Percentiles rank a stretch among this genome's conserved stretches.
phyloP scores from a whole-genome alignment of 2,329 filamentous ascomycete species.

The Colletotrichum phormii region DNA sequence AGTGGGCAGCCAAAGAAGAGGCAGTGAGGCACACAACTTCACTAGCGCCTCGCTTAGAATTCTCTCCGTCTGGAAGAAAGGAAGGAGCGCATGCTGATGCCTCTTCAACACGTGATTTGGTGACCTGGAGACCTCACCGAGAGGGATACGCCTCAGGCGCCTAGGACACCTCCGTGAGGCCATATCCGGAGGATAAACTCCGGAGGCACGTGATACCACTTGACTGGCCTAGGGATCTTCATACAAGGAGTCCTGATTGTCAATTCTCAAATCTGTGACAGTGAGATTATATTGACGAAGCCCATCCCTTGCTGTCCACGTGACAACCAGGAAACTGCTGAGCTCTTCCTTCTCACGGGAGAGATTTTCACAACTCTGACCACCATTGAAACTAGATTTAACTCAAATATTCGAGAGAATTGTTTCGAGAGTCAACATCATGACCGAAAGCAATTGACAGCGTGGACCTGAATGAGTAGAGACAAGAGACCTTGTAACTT shows the following conservation, averaged over 20 bases:
- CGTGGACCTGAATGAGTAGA: too few species aligned
- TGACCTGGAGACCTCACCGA: conserved; percentile 6
- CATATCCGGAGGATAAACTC: neutral
- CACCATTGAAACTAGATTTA: too few species aligned
- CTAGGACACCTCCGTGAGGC: neutral
- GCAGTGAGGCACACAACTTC: neutral
- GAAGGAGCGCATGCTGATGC: neutral
- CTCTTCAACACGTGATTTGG: conserved; percentile 22
- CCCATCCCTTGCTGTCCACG: too few species aligned
- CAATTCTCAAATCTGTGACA: neutral
- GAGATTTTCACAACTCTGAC: too few species aligned
- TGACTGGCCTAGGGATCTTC: neutral
- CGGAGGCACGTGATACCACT: neutral
- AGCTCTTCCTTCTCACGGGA: too few species aligned
- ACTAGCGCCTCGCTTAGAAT: conserved; percentile 8
- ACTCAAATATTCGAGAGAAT: too few species aligned
- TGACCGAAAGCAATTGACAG: too few species aligned
- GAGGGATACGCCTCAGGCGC: conserved; percentile 17
- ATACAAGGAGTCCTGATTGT: neutral
- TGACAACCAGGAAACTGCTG: too few species aligned
- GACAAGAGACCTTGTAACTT: too few species aligned
- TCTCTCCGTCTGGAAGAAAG: neutral
- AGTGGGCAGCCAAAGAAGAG: neutral
- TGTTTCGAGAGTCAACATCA: too few species aligned
- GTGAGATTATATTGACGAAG: too few species aligned